Evolutionary conservation across 2,329 filamentous ascomycete genomes (phyloP).

Genomic region (Epichloe coenophiala): DNA sequence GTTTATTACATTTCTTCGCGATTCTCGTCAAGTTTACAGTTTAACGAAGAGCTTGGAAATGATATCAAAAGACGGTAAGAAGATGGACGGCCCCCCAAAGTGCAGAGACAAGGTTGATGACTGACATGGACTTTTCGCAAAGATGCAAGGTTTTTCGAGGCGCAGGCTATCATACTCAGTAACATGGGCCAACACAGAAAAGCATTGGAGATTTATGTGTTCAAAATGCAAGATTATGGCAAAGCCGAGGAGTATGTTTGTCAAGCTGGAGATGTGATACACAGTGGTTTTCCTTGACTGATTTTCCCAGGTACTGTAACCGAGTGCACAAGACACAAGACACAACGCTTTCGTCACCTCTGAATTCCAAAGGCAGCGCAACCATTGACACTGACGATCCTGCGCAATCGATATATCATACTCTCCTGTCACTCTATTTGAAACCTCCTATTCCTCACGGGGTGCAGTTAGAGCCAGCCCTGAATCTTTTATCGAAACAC

Average conservation of each 20-base stretch:
- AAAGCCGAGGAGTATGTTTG: slow-evolving; percentile 80
- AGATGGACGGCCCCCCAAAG: not conserved
- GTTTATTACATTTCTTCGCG: slow-evolving; percentile 61
- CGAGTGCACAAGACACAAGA: slow-evolving; percentile 56
- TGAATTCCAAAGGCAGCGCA: slow-evolving; percentile 20
- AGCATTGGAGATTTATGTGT: slow-evolving; percentile 94
- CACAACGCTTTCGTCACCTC: slow-evolving; percentile 21
- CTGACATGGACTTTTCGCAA: slow-evolving; percentile 5
- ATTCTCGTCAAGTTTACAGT: slow-evolving; percentile 64
- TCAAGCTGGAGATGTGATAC: not conserved
- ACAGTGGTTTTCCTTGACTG: too few species aligned
- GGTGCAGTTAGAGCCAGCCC: slow-evolving; percentile 62
- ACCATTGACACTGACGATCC: slow-evolving; percentile 31
- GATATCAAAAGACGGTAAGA: slow-evolving; percentile 65
- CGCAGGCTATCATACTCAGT: slow-evolving; percentile 78
- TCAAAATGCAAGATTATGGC: slow-evolving; percentile 71
- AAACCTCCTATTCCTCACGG: slow-evolving; percentile 58
- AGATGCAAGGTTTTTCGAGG: slow-evolving; percentile 87
- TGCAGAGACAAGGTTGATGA: not conserved
- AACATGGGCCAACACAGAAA: slow-evolving; percentile 95
- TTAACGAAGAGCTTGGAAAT: slow-evolving; percentile 62
- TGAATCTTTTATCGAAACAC: slow-evolving; percentile 81
- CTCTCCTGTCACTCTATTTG: slow-evolving; percentile 78
- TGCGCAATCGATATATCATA: slow-evolving; percentile 77
- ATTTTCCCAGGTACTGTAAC: slow-evolving; percentile 62